Evolutionary conservation across 2,329 filamentous ascomycete species (phyloP).

Genomic region (Colletotrichum sp.): DNA sequence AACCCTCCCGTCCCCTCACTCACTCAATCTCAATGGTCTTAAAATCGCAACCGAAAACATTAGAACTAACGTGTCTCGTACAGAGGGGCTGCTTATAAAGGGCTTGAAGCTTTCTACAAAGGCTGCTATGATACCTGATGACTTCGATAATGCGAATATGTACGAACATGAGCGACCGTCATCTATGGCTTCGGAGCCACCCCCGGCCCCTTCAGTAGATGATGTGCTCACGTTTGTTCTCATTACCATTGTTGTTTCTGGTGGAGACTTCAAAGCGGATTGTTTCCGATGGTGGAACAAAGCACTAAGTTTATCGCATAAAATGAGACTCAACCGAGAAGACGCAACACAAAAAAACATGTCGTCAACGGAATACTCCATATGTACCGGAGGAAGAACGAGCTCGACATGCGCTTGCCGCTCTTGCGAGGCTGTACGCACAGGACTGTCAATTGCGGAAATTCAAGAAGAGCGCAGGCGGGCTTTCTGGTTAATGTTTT

Average conservation of each 20-base stretch:
- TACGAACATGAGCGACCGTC: not conserved
- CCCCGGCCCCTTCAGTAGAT: constrained; percentile 32
- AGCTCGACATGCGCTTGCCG: not conserved
- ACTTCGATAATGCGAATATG: not conserved
- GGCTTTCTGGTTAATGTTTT: constrained; percentile 54
- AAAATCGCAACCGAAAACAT: not conserved
- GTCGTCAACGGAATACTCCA: not conserved
- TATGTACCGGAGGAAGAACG: not conserved
- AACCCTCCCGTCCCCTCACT: not conserved
- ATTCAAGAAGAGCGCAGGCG: constrained; percentile 48
- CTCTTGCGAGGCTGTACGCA: not conserved
- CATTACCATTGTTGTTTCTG: constrained; percentile 50
- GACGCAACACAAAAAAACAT: not conserved
- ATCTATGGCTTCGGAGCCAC: not conserved
- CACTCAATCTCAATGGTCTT: not conserved
- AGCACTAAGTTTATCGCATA: constrained; percentile 40
- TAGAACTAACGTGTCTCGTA: not conserved
- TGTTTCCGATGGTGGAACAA: constrained; percentile 53
- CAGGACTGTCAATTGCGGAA: not conserved
- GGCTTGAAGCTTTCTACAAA: not conserved
- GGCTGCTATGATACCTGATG: not conserved
- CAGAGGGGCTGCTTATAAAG: not conserved
- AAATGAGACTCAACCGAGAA: not conserved
- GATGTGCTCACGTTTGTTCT: constrained; percentile 51
- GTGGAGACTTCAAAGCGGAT: constrained; percentile 53